Base-by-base conservation (phyloP, 148 eudicot genomes). In the Cornus suecica region DNA sequence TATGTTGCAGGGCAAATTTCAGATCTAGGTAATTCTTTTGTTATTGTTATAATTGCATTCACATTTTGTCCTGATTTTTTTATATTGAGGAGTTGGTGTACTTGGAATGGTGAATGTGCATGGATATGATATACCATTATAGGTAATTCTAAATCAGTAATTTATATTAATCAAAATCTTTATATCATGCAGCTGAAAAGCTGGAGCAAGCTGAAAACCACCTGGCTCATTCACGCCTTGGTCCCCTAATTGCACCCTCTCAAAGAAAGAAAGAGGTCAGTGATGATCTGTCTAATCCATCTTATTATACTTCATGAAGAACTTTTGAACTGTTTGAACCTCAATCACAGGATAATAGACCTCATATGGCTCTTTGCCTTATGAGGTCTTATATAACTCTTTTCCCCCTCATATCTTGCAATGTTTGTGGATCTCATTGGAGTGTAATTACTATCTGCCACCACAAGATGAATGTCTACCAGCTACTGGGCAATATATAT, bases 1-100 rank as follows among this genome's bases (percentile, higher is more conserved):
- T 95, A 90, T 81, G 91, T 95, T 80, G 99, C 99, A 41, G 99
- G 97, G 63, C 99, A 95, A 79, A 92, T 95, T 73, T 92, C 97
- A 18, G 99, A 94, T 89, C 81, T 94, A 41, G 97, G 99, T 94
- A 88, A 64, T 18, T 24, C 29, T 11, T 68, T 31, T 64, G 65
- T 45, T 70, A 0, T 28, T 42, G 62, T 28, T 14, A 66, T 34
- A 18, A 65, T 10, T 54, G 29, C 23, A 66, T 67, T 26, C 27
- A 20, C 18, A 66, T 10, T 66, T 75, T 58, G 64, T 62, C 61
- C 54, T 58, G 25, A 13, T 66, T 31, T 23, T 25, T 29, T 58
- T 25, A 58, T 58, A 58, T 2, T 20, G 5, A 22, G 22, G 52
- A 52, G 34, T 68, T 66, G 29, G 28, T 22, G 23, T 29, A 15